Evolutionary conservation across 208 protist genomes (phyloP).

Genomic region (Leishmania martiniquensis): DNA sequence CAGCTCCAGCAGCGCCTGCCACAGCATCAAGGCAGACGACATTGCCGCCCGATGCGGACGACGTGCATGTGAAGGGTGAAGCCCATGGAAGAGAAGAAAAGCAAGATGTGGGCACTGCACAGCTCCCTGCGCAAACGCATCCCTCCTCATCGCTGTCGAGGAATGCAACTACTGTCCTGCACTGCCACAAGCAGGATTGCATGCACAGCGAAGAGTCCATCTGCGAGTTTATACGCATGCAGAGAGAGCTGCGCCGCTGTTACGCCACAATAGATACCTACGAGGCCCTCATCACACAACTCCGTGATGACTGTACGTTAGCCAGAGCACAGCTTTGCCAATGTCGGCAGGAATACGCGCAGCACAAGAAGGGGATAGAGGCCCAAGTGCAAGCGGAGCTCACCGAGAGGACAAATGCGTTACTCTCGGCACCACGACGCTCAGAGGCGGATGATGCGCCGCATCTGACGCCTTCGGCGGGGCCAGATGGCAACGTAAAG

Average conservation of each 20-base stretch:
- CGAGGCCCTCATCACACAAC: slow-evolving; percentile 23
- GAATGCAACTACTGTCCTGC: background rate
- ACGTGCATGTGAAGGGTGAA: background rate
- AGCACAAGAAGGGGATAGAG: slow-evolving; percentile 17
- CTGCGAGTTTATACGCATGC: slow-evolving; percentile 66
- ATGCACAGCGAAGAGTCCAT: slow-evolving; percentile 80
- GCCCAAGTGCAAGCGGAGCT: slow-evolving; percentile 16
- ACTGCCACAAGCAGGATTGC: slow-evolving; percentile 44
- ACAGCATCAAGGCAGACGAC: background rate
- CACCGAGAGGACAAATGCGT: background rate
- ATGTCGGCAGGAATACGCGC: background rate
- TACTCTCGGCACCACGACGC: background rate
- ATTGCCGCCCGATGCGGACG: background rate
- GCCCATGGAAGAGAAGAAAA: background rate
- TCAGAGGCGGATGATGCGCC: background rate
- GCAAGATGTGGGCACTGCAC: background rate
- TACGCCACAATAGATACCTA: slow-evolving; percentile 43
- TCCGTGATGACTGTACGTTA: slow-evolving; percentile 24
- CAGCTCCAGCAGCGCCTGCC: background rate
- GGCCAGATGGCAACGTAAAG: background rate
- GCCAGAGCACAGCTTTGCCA: slow-evolving; percentile 12
- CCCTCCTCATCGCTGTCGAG: background rate
- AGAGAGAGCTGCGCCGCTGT: slow-evolving; percentile 59
- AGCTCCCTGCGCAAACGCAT: background rate
- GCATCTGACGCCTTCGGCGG: background rate